Base-by-base conservation (phyloP, 345 rosid species). In the Abelmoschus esculentus region DNA sequence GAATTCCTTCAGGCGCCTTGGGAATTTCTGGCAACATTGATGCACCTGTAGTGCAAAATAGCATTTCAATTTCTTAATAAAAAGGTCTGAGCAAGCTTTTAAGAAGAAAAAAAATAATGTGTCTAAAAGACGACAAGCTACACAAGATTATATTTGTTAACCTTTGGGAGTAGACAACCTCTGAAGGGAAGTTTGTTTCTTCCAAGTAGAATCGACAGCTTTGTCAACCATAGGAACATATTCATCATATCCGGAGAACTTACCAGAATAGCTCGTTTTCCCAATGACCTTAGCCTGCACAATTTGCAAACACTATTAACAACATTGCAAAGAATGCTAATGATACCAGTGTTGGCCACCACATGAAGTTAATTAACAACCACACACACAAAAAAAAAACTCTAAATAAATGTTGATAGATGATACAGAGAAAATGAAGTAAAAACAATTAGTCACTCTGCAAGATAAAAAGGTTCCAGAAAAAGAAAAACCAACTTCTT, bases 191-290 rank as follows among this genome's bases (percentile, higher is more conserved):
- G 84, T 69, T 78, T 85, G 89, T 76, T 85, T 89, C 84, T 85
- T 89, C 92, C 97, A 95, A 75, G 82, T 81, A 66, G 96, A 83
- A 77, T 91, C 92, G 69, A 95, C 99, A 64, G 92, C 90, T 82
- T 91, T 95, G 80, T 91, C 99, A 70, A 95, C 96, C 97, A 95
- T 90, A 12, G 98, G 99, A 58, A 95, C 93, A 73, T 90, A 95
- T 76, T 91, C 99, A 87, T 95, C 99, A 75, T 91, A 90, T 56
- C 99, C 99, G 17, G 90, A 76, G 83, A 90, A 95, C 69, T 70
- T 80, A 73, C 84, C 82, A 19, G 84, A 83, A 76, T 81, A 83
- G 78, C 84, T 80, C 42, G 89, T 77, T 76, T 84, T 93, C 49
- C 93, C 96, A 78, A 73, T 70, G 4, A 72, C 74, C 85, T 89